These are phyloP conservation scores for Xylaria sp. DNA, from an alignment of 2,329 filamentous ascomycete species.

Conservation along the genomic window DNA sequence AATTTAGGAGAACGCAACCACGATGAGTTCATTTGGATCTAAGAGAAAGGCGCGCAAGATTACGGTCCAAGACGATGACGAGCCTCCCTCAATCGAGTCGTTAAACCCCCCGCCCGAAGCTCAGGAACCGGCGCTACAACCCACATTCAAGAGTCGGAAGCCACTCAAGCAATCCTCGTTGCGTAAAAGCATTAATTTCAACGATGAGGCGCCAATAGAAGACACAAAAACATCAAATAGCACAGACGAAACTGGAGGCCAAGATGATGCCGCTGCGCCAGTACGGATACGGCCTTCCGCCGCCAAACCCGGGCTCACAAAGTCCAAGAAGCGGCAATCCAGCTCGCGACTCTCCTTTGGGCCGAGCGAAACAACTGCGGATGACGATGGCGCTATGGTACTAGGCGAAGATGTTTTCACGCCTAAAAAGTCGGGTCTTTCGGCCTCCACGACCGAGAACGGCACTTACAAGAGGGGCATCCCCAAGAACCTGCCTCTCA, in stretches of 20 bases:
- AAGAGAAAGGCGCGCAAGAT: slow-evolving; percentile 82
- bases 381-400: slow-evolving; percentile 57
- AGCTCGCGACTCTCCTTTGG: slow-evolving; percentile 81
- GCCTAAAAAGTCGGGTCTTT: slow-evolving; percentile 71
- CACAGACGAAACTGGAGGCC: slow-evolving; percentile 50
- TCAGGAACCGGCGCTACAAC: slow-evolving; percentile 53
- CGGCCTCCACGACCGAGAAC: slow-evolving; percentile 73
- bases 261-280: slow-evolving; percentile 59
- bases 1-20: slow-evolving; percentile 36
- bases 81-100: slow-evolving; percentile 36
- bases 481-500: slow-evolving; percentile 56
- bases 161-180: slow-evolving; percentile 68
- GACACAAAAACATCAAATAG: slow-evolving; percentile 37
- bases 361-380: slow-evolving; percentile 64
- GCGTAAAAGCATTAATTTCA: slow-evolving; percentile 64
- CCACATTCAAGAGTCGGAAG: slow-evolving; percentile 58
- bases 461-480: slow-evolving; percentile 69
- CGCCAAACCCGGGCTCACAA: slow-evolving; percentile 60
- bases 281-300: slow-evolving; percentile 62
- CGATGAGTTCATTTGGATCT: slow-evolving; percentile 65
- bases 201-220: slow-evolving; percentile 49
- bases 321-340: slow-evolving; percentile 74
- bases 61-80: slow-evolving; percentile 73
- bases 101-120: slow-evolving; percentile 45
- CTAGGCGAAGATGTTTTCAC: slow-evolving; percentile 62